phyloP scores from a whole-genome alignment of 73 alveolate genomes.

The Halteria grandinella region DNA sequence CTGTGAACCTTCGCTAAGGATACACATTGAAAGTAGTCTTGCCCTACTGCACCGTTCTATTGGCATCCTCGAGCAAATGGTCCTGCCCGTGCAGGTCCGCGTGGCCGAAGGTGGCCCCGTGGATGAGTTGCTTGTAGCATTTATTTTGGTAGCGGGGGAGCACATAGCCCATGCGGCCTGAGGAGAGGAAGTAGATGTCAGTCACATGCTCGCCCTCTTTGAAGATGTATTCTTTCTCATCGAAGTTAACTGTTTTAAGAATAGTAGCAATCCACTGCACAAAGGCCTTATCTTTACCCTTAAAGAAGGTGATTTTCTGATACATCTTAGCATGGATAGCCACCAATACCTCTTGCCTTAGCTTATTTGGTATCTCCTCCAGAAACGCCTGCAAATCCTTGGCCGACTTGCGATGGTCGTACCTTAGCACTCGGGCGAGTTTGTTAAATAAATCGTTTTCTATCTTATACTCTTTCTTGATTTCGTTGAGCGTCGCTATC shows the following conservation, averaged over 20 bases:
- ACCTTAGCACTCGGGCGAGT: slow-evolving; percentile 3
- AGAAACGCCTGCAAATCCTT: slow-evolving; percentile 27
- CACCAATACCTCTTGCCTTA: neutral
- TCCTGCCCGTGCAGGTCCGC: neutral
- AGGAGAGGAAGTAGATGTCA: neutral
- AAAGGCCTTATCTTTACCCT: neutral
- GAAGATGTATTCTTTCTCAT: neutral
- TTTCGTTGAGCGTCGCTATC: slow-evolving; percentile 1
- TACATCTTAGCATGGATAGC: neutral
- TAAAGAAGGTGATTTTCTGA: neutral
- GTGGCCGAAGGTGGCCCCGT: neutral
- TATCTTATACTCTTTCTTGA: slow-evolving; percentile 11
- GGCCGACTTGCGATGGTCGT: slow-evolving; percentile 6
- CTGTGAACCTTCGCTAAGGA: slow-evolving; percentile 2
- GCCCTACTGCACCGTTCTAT: neutral
- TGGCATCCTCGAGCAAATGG: neutral
- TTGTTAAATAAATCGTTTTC: slow-evolving; percentile 16
- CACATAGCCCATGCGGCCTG: neutral
- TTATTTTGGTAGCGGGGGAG: neutral
- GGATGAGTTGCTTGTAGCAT: neutral
- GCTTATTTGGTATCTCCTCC: neutral
- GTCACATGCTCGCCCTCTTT: neutral
- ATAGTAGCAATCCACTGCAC: neutral
- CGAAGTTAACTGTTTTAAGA: neutral
- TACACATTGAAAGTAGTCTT: too few species aligned